Evolutionary conservation across 2,329 filamentous ascomycete genomes (phyloP).

Genomic region (Pyrenochaeta sp.): DNA sequence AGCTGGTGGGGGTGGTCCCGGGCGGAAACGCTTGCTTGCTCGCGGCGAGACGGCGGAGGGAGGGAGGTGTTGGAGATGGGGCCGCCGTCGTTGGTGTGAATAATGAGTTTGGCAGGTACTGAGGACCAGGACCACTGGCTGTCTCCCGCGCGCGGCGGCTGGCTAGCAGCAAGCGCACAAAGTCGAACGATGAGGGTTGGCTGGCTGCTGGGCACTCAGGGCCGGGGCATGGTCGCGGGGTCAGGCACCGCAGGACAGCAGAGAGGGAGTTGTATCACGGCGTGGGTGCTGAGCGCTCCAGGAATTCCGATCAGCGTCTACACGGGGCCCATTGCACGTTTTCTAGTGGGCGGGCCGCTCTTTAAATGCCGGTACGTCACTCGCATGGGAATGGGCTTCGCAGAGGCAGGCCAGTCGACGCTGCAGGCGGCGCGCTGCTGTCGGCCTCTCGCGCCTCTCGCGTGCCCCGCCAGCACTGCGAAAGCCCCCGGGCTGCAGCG

Average conservation of each 20-base stretch:
- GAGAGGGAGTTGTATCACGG: conserved; percentile 19
- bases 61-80: conserved; percentile 17
- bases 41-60: conserved; percentile 17
- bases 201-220: too few species aligned
- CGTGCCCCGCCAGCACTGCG: conserved; percentile 22
- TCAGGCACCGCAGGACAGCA: conserved; percentile 7
- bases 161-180: too few species aligned
- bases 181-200: too few species aligned
- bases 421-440: conserved; percentile 19
- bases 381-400: too few species aligned
- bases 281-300: conserved; percentile 22
- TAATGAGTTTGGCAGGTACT: conserved; percentile 15
- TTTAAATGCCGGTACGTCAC: conserved; percentile 25
- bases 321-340: conserved; percentile 36
- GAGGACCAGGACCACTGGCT: too few species aligned
- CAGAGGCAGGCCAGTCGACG: conserved; percentile 22
- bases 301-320: conserved; percentile 25
- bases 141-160: too few species aligned
- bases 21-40: conserved; percentile 22
- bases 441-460: too few species aligned
- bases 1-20: conserved; percentile 40
- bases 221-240: conserved; percentile 24
- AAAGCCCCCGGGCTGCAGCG: conserved; percentile 5
- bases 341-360: conserved; percentile 37
- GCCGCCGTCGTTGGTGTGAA: conserved; percentile 22